phyloP scores from a whole-genome alignment of 2,329 filamentous ascomycete genomes.

The Aspergillus neoniger region DNA sequence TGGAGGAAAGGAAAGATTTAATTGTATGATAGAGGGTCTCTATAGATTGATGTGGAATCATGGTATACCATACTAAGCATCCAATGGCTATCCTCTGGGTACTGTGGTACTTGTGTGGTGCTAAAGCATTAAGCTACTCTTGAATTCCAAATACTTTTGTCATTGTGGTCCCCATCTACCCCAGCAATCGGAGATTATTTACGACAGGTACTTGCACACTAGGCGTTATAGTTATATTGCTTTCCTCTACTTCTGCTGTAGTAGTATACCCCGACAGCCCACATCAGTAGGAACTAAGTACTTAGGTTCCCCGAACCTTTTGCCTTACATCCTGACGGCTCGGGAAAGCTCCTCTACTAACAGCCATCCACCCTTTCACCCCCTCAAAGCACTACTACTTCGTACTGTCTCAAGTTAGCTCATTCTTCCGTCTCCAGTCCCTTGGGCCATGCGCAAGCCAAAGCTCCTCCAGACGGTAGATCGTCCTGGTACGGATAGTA shows the following conservation, averaged over 20 bases:
- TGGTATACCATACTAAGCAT: background rate
- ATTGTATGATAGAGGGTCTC: background rate
- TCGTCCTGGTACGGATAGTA: slow-evolving; percentile 8
- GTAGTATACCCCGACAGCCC: background rate
- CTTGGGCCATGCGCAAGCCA: slow-evolving; percentile 20
- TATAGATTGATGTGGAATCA: background rate
- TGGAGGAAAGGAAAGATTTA: background rate
- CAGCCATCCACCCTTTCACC: background rate
- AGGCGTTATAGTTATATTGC: slow-evolving; percentile 6
- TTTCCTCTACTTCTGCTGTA: background rate
- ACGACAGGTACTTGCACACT: background rate
- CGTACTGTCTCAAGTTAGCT: background rate
- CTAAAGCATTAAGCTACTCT: background rate
- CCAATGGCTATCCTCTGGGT: background rate
- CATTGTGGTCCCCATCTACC: background rate
- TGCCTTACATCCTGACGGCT: background rate
- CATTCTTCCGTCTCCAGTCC: slow-evolving; percentile 3
- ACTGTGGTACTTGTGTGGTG: background rate
- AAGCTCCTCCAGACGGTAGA: slow-evolving; percentile 14
- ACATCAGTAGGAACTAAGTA: background rate
- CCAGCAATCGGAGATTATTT: background rate
- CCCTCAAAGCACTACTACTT: no score
- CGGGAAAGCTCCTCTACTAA: background rate
- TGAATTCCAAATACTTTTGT: background rate
- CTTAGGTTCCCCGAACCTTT: background rate